Conservation (phyloP, 192 early-diverging fungal species). For the Chytriomyces confervae region DNA sequence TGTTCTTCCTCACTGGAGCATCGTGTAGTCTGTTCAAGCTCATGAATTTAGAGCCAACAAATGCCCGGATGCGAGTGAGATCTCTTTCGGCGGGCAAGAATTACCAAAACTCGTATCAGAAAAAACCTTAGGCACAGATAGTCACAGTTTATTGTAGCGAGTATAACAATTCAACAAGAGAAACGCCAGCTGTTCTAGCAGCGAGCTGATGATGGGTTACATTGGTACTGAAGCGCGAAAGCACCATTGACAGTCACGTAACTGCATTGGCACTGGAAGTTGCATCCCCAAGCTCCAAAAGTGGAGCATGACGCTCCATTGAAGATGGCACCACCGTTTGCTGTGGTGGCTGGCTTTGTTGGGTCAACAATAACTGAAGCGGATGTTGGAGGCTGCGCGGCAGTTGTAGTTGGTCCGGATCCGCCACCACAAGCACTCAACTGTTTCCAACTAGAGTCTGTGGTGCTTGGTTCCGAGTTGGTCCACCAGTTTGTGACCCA, state of each 20-base stretch:
- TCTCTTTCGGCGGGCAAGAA: too few relatives aligned
- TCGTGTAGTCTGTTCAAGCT: too few relatives aligned
- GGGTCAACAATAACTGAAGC: neutral
- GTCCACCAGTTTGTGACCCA: slow-evolving; percentile 6
- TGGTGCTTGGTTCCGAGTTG: neutral
- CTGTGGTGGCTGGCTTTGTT: neutral
- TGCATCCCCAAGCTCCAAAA: neutral
- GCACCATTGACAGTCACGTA: neutral
- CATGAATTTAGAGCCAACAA: too few relatives aligned
- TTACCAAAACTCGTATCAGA: too few relatives aligned
- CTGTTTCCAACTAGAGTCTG: neutral
- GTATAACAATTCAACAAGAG: neutral
- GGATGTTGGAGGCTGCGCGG: neutral
- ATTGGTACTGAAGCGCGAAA: neutral
- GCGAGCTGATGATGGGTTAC: neutral
- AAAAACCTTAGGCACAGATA: too few relatives aligned
- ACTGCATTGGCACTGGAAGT: neutral
- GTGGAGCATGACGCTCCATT: neutral
- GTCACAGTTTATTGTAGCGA: too few relatives aligned
- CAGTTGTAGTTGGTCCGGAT: neutral
- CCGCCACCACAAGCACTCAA: neutral
- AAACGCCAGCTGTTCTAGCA: neutral
- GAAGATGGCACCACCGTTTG: neutral
- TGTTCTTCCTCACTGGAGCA: too few relatives aligned
- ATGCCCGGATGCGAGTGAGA: too few relatives aligned